Base-by-base conservation (phyloP, 2,329 filamentous ascomycete species). In the Penicillium hesseltinei region DNA sequence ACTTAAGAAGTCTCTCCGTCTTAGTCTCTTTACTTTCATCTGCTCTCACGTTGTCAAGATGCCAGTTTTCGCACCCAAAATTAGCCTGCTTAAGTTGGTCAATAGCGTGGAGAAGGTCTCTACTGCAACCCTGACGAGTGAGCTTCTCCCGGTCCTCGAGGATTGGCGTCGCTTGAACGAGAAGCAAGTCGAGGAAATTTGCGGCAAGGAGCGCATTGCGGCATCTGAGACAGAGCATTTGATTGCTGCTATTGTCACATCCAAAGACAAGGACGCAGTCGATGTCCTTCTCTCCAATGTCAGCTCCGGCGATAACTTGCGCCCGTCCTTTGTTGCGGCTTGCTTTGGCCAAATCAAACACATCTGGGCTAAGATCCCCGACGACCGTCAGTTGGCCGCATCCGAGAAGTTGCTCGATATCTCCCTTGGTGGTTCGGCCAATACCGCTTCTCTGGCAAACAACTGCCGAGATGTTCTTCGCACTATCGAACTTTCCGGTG, bases 111-210 rank as follows among this genome's bases (percentile, higher is more conserved):
- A 80, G 50, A 91, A 91, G 68, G 83, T 86, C 50, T 86, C 91
- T 4, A 86, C 85, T n/a, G 85, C 82, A 27, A 86, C 88, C 11
- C 87, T 91, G 56, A 90, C 86, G 2, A 86, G 89, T 62, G 80
- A 89, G 23, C 77, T 97, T n/a, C 77, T 93, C n/a, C 90, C 92
- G 1, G 75, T 88, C 4, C 78, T 96, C 33, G 81, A 84, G 56
- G 80, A 82, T 69, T 96, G 91, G 91, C 80, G 85, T 27, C 73
- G 77, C 9, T 71, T 90, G 23, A 74, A 76, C 11, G 76, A 80
- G 10, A 73, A 77, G 2, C 79, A 87, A 27, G 82, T 84, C 0
- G 67, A 76, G 8, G 73, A 78, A 7, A 75, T 80, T 13, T 87
- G 82, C 52, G 64, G 72, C 29, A 70, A 71, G 23, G 81, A 85